phyloP scores from a whole-genome alignment of 139 green algal species.

The Asterochloris sp. region DNA sequence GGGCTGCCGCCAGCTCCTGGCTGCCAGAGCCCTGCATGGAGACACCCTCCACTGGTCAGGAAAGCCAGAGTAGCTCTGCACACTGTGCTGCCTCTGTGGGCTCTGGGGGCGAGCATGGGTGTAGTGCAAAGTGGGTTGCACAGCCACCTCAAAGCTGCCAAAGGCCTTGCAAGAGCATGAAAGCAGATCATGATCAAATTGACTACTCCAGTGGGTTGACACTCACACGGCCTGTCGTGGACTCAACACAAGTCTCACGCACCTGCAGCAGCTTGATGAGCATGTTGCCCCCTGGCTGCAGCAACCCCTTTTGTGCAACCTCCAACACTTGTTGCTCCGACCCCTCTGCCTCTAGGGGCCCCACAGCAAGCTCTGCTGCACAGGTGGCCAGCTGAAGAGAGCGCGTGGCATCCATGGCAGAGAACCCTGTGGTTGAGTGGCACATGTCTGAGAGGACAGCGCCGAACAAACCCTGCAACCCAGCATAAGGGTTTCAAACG shows the following conservation, averaged over 20 bases:
- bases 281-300: slow-evolving; percentile 54
- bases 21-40: slow-evolving; percentile 45
- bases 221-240: too few relatives aligned
- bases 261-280: slow-evolving; percentile 77
- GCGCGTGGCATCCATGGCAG: slow-evolving; percentile 59
- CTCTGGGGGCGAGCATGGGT: too few relatives aligned
- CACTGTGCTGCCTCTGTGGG: too few relatives aligned
- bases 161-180: too few relatives aligned
- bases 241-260: neutral
- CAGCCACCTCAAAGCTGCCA: too few relatives aligned
- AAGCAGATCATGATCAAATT: too few relatives aligned
- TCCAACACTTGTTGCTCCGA: neutral
- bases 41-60: too few relatives aligned
- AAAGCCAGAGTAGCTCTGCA: too few relatives aligned
- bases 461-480: slow-evolving; percentile 47
- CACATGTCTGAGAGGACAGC: slow-evolving; percentile 81
- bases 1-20: slow-evolving; percentile 62
- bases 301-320: slow-evolving; percentile 14
- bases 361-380: slow-evolving; percentile 70
- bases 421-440: slow-evolving; percentile 59
- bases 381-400: slow-evolving; percentile 71
- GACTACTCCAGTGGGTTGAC: too few relatives aligned
- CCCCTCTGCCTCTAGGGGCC: neutral
- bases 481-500: neutral
- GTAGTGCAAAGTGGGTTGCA: too few relatives aligned